phyloP scores from a whole-genome alignment of 179 eudicot species.

The Sideroxylon spinosum region DNA sequence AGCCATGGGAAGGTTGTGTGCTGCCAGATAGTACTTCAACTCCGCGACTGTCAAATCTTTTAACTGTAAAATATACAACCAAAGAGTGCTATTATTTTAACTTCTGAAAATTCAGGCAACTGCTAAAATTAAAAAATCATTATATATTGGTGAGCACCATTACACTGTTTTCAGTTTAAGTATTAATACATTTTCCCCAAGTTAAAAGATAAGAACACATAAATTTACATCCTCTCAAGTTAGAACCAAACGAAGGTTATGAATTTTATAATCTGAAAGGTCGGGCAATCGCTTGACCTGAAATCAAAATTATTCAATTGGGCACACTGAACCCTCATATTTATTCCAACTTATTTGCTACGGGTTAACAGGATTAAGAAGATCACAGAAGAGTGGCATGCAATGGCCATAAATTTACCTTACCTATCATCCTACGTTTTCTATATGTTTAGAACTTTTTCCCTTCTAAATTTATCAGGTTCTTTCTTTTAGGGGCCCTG shows the following conservation, averaged over 20 bases:
- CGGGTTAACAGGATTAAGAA: too few relatives aligned
- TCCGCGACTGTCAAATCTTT: conserved; percentile 74
- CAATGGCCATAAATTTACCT: background rate
- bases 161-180: background rate
- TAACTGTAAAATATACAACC: conserved; percentile 42
- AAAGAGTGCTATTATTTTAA: background rate
- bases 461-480: background rate
- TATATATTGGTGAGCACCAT: background rate
- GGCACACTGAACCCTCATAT: too few relatives aligned
- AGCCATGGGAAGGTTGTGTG: conserved; percentile 61
- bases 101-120: background rate
- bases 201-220: background rate
- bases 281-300: too few relatives aligned
- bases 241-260: background rate
- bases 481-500: too few relatives aligned
- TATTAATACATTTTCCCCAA: background rate
- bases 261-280: too few relatives aligned
- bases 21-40: conserved; percentile 68
- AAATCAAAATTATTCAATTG: too few relatives aligned
- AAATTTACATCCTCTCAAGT: too few relatives aligned
- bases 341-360: too few relatives aligned
- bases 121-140: background rate
- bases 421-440: background rate
- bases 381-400: background rate
- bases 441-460: background rate